phyloP scores from a whole-genome alignment of 148 eudicot species.

The Nepenthes gracilis region DNA sequence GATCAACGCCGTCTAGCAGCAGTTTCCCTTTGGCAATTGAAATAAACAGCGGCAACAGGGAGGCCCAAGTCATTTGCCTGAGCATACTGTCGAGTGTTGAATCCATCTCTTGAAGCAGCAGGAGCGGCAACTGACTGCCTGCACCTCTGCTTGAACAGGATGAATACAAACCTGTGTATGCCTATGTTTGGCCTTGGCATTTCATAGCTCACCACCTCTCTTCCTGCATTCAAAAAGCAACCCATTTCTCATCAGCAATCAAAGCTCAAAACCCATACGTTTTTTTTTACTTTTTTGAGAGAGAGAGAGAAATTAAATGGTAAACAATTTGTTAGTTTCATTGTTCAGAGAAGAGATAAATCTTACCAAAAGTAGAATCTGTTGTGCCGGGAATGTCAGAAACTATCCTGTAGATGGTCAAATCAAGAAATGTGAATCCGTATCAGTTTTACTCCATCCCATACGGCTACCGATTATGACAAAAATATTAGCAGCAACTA shows the following conservation, averaged over 20 bases:
- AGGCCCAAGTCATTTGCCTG: conserved; percentile 49
- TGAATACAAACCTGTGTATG: conserved; percentile 73
- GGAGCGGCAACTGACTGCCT: conserved; percentile 33
- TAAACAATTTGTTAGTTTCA: too few relatives aligned
- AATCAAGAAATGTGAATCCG: background rate
- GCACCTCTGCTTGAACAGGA: conserved; percentile 59
- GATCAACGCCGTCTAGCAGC: conserved; percentile 65
- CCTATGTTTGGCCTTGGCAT: conserved; percentile 90
- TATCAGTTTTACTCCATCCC: background rate
- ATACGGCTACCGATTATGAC: background rate
- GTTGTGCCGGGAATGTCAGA: conserved; percentile 63
- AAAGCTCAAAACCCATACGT: background rate
- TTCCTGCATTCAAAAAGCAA: conserved; percentile 28
- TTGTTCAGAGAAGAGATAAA: too few relatives aligned
- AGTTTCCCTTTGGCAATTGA: conserved; percentile 75
- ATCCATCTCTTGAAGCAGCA: conserved; percentile 41
- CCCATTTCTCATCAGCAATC: background rate
- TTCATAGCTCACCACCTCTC: conserved; percentile 66
- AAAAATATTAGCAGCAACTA: too few relatives aligned
- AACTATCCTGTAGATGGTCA: conserved; percentile 35
- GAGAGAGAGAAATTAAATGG: background rate
- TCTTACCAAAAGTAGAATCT: conserved; percentile 46
- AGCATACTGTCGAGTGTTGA: conserved; percentile 55
- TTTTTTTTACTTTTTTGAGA: background rate
- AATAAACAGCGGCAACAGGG: conserved; percentile 81